Base-by-base conservation (phyloP, 371 early-diverging fungal genomes). In the Zancudomyces culisetae region DNA sequence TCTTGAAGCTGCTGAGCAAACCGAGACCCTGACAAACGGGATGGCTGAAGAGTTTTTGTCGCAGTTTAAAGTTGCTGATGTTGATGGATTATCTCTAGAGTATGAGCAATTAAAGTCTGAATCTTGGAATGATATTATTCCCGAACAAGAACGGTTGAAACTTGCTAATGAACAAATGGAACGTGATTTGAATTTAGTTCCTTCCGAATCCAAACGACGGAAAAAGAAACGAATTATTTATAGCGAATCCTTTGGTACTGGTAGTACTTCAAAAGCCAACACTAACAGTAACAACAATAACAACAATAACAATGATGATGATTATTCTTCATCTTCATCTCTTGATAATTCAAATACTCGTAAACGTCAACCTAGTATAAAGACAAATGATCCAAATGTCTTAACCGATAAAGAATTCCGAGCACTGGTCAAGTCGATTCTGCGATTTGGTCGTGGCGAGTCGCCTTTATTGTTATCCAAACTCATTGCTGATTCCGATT, bases 61-160 rank as follows among this genome's bases (percentile, higher is more conserved):
- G 24, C 91, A 93, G 67, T 96, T 93, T 73, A 78, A 85, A 61
- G 86, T 91, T 21, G 85, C 91, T 0, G 95, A 96, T 62, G 87
- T 83, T 58, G 85, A 80, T 45, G 87, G 86, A 42, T 45, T 56
- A 1, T 58, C 60, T 12, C 27, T 52, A 4, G 78, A 73, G 0
- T 72, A 74, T 50, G 49, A 12, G 40, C 10, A 20, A 3, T 29
- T 48, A n/a, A 24, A 10, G 12, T 80, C 81, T 51, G 63, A 90
- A 57, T 73, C 72, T 18, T 98, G 97, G 96, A 92, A 93, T 15
- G 92, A 93, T 2, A 88, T 98, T 53, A 90, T 98, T 52, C 97
- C 97, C 18, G 78, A 81, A 51, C 75, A 76, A 1, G 90, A 90
- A 53, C 77, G 88, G 22, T 15, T 35, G 10, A 6, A 35, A 15